phyloP scores from a whole-genome alignment of 768 basidiomycete genomes.

The Mycena latifolia region DNA sequence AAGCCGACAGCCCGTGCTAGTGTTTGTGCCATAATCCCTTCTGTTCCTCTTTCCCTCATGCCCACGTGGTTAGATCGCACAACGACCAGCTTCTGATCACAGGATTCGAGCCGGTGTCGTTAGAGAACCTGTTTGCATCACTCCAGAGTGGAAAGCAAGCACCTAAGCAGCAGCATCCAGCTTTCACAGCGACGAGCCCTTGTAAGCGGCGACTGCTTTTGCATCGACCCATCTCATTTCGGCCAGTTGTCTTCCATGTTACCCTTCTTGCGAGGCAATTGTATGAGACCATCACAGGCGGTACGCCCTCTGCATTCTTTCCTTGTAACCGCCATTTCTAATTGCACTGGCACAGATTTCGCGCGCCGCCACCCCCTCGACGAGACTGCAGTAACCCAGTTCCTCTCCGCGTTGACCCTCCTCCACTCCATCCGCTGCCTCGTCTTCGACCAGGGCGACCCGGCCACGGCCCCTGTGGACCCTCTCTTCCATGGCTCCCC shows the following conservation, averaged over 20 bases:
- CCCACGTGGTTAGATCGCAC: not conserved
- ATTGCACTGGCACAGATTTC: conserved; percentile 7
- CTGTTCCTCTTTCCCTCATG: not conserved
- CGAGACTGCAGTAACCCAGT: conserved; percentile 2
- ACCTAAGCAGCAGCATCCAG: not conserved
- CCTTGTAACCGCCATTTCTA: not conserved
- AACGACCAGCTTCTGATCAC: conserved; percentile 24
- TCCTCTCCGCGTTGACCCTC: not conserved
- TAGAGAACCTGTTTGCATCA: not conserved
- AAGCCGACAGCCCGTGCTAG: too few relatives aligned
- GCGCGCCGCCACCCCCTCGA: conserved; percentile 18
- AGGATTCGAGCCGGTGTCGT: not conserved
- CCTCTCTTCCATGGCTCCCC: not conserved
- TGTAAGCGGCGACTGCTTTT: not conserved
- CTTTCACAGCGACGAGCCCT: not conserved
- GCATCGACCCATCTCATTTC: not conserved
- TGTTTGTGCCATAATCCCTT: too few relatives aligned
- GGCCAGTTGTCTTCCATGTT: conserved; percentile 18
- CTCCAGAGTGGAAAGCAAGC: not conserved
- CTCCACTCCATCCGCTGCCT: conserved; percentile 6
- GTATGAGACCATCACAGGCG: conserved; percentile 20
- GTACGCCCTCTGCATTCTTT: not conserved
- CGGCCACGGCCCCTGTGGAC: not conserved
- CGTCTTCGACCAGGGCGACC: not conserved
- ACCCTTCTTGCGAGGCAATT: conserved; percentile 11